Evolutionary conservation across 352 stramenopile species (phyloP).

Genomic region (Pythium folliculosum): DNA sequence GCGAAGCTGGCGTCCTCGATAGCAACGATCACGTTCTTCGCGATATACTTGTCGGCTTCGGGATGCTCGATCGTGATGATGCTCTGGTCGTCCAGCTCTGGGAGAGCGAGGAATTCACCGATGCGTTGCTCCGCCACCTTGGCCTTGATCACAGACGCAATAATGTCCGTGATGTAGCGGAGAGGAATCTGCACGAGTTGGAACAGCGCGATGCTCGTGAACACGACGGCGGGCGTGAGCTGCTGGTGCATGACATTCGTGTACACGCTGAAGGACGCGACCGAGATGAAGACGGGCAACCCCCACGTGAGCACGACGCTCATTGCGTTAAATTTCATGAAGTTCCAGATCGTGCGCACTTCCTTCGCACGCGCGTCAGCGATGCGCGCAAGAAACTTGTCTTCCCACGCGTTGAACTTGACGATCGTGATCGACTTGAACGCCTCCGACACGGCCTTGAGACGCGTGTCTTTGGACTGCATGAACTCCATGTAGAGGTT

Average conservation of each 20-base stretch:
- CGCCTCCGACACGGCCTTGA: conserved; percentile 48
- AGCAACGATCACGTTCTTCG: conserved; percentile 32
- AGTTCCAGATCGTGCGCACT: not conserved
- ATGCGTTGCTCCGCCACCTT: conserved; percentile 51
- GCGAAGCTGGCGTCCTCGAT: conserved; percentile 34
- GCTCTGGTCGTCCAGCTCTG: conserved; percentile 29
- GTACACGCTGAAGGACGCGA: not conserved
- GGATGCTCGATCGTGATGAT: conserved; percentile 14
- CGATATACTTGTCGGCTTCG: conserved; percentile 16
- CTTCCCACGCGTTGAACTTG: conserved; percentile 93
- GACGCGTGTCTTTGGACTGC: conserved; percentile 35
- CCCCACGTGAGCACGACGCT: not conserved
- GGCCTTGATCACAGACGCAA: conserved; percentile 71
- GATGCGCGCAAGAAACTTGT: not conserved
- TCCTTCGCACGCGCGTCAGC: not conserved
- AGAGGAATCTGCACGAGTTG: not conserved
- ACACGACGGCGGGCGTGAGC: not conserved
- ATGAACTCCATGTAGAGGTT: conserved; percentile 8
- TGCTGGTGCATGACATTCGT: not conserved
- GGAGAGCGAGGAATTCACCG: conserved; percentile 48
- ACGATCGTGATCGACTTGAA: conserved; percentile 87
- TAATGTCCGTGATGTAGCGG: not conserved
- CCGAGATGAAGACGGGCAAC: not conserved
- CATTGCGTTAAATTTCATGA: not conserved
- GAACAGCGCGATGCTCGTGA: not conserved